These are phyloP conservation scores for Acacia acuminata DNA, from an alignment of 306 rosid genomes.

Conservation along the genomic window DNA sequence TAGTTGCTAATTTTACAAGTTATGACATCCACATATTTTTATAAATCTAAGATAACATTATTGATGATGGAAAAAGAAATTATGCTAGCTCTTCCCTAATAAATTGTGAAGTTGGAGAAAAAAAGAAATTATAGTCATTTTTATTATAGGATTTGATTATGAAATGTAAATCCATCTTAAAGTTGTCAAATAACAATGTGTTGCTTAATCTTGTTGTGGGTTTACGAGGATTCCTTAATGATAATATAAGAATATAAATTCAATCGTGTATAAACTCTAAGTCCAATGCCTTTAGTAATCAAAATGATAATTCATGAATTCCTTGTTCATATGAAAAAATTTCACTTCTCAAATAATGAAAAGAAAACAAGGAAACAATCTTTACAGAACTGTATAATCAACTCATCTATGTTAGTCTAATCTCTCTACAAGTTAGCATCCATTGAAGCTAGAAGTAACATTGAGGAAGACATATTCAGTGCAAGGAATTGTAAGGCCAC, in stretches of 20 bases:
- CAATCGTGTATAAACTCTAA: neutral
- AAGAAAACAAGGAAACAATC: neutral
- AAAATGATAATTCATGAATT: neutral
- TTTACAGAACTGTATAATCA: neutral
- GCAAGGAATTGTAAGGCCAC: conserved; percentile 38
- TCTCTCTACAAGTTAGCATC: neutral
- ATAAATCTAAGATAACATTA: neutral
- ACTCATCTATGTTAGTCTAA: neutral
- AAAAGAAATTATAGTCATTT: neutral
- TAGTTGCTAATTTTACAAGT: neutral
- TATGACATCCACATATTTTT: neutral
- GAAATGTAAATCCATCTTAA: neutral
- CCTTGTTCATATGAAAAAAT: neutral
- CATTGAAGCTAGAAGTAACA: neutral
- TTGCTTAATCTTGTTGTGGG: neutral
- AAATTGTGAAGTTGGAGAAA: neutral
- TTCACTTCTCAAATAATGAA: neutral
- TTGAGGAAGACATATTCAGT: conserved; percentile 28
- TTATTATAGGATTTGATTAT: neutral
- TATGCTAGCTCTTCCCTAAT: neutral
- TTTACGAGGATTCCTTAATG: neutral
- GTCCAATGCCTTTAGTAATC: neutral
- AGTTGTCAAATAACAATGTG: neutral
- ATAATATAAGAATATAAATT: neutral
- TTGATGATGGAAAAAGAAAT: neutral